Conservation (phyloP, 306 rosid species). For the Gillenia trifoliata region DNA sequence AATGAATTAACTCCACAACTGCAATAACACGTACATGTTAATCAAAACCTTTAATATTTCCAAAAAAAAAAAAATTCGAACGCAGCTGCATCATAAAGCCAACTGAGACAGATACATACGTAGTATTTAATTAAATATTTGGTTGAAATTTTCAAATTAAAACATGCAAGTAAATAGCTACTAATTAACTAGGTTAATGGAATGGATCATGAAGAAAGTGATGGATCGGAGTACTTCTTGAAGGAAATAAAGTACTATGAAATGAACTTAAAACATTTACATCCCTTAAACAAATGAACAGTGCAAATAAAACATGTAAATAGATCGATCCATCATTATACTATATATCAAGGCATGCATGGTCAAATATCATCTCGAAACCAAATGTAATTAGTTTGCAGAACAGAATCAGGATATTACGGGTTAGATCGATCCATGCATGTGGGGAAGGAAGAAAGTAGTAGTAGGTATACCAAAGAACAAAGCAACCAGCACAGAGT, state of each 20-base stretch:
- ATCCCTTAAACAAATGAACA: background rate
- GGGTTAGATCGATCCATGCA: background rate
- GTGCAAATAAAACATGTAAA: no score
- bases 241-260: no score
- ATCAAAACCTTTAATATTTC: background rate
- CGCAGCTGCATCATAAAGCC: no score
- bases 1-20: conserved; percentile 8
- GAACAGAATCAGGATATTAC: background rate
- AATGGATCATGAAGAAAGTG: background rate
- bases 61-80: background rate
- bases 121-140: no score
- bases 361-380: background rate
- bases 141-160: no score
- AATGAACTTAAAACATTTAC: background rate
- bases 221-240: no score
- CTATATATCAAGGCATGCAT: background rate
- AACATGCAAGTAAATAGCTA: no score
- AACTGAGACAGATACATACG: no score
- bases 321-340: background rate
- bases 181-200: background rate
- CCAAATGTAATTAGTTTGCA: background rate
- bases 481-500: background rate
- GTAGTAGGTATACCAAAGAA: conserved; percentile 25
- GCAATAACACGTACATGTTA: background rate
- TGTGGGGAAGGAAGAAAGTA: no score